Evolutionary conservation across 2,329 filamentous ascomycete genomes (phyloP), one percentile per base, ranked within the genome.

Genomic region (Coleophoma crateriformis): DNA sequence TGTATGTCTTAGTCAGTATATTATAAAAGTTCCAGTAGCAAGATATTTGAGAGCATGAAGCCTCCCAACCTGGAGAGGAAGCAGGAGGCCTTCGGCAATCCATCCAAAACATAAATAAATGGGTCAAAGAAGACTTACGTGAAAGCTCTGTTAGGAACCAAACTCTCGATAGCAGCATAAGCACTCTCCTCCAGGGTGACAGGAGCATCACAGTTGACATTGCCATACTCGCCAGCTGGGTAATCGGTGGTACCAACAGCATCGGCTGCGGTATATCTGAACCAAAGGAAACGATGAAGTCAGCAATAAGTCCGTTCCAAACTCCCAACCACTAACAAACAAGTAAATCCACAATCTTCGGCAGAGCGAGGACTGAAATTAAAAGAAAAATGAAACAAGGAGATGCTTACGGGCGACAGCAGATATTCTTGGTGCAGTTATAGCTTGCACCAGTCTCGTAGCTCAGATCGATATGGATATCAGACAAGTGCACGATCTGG

Each of bases 361-460:
- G 7, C 27, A 27, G 27, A 7, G 27, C 27, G 7, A 27, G 6
- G 27, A 27, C 27, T 27, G 27, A 27, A 7, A 27, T 10, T 10
- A 3, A 7, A 4, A 27, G 6, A 27, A 4, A 27, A 27, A 27
- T 10, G 27, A 27, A 27, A 27, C 6, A 10, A 27, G 27, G 6
- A 27, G 27, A 27, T 27, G 27, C 27, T 27, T 27, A 27, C 27
- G 61, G 55, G 6, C 70, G 61, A 47, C 70, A 72, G 60, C 70
- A 72, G 47, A 72, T 68, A 6, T 65, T 65, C 54, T 71, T 71
- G 3, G 68, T 63, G 55, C 69, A 72, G 44, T 68, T 61, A 44
- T 65, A 68, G 54, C 57, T 71, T 19, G 65, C 60, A 1, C 69
- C 69, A 4, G 56, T 52, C 42, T 66, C 62, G 53, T 72, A 72